Evolutionary conservation across 2,329 filamentous ascomycete genomes (phyloP), one percentile per base, ranked within the genome.

Genomic region (Tetracladium maxilliforme): DNA sequence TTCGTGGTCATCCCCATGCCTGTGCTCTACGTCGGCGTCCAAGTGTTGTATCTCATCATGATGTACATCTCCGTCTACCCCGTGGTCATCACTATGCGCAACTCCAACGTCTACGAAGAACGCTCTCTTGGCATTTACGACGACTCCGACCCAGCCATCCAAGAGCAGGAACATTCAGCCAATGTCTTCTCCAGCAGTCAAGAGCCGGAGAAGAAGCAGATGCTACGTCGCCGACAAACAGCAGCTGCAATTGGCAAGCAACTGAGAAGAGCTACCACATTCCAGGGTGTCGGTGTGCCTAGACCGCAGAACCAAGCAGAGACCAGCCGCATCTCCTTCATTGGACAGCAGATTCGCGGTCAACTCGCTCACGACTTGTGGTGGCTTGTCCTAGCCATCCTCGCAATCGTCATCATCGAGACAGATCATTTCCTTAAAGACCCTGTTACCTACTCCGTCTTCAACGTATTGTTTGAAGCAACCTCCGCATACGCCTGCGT

Each of bases 81-180:
- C 0, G 60, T 74, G 13, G 61, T 66, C 14, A 68, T 75, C 30
- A 70, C 64, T 2, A 66, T 75, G 48, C 64, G 74, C 15, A 69
- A 73, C 41, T 75, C 72, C 19, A 80, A 80, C 39, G 67, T 77
- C 16, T 81, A 81, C 40, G 74, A 80, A 41, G 73, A 81, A 38
- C 58, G 70, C 6, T 72, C 67, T 0, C 52, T 80, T 3, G 72
- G 72, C 0, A 63, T 74, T 16, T 68, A 71, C 30, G 48, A 44
- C 24, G 40, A 43, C 21, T n/a, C n/a, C n/a, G 42, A 47, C 22
- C 32, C 21, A 10, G 21, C 21, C 10, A n/a, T n/a, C n/a, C n/a
- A n/a, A n/a, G n/a, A n/a, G n/a, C n/a, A n/a, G n/a, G n/a, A n/a
- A n/a, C n/a, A n/a, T n/a, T n/a, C n/a, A n/a, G n/a, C n/a, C n/a